phyloP scores from a whole-genome alignment of 768 basidiomycete genomes.

The Mycena maculata region DNA sequence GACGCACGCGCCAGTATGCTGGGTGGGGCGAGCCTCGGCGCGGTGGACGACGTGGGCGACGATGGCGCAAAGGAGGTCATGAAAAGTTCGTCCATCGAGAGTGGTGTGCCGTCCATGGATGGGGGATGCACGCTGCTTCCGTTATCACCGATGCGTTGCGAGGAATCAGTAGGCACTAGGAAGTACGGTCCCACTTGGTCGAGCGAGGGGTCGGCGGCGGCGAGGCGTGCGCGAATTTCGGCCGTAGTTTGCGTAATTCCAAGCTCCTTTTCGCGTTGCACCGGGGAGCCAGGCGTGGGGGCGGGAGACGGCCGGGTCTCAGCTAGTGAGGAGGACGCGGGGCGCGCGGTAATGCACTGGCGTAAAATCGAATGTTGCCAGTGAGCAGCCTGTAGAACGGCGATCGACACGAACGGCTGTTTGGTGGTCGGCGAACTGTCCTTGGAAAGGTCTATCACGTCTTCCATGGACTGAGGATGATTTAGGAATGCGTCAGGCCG shows the following conservation, averaged over 20 bases:
- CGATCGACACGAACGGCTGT: constrained; percentile 73
- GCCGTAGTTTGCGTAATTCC: constrained; percentile 68
- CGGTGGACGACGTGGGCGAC: constrained; percentile 39
- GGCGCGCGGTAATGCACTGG: constrained; percentile 62
- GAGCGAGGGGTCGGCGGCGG: constrained; percentile 32
- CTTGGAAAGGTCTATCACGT: constrained; percentile 77
- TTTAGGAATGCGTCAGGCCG: constrained; percentile 20
- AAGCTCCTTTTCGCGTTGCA: constrained; percentile 71
- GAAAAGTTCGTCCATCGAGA: constrained; percentile 81
- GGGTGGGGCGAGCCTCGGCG: constrained; percentile 36
- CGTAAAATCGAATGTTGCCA: constrained; percentile 83
- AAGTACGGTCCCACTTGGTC: constrained; percentile 60
- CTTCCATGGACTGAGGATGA: constrained; percentile 75
- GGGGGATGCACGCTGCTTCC: constrained; percentile 57
- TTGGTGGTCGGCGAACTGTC: constrained; percentile 81
- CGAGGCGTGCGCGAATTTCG: constrained; percentile 56
- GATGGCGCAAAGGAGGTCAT: constrained; percentile 45
- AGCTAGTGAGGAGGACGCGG: constrained; percentile 51
- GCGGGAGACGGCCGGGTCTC: constrained; percentile 24
- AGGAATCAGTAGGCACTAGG: constrained; percentile 75
- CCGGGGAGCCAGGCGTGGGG: constrained; percentile 44
- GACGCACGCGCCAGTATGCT: constrained; percentile 42
- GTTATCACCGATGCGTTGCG: constrained; percentile 79
- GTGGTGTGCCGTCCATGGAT: constrained; percentile 41
- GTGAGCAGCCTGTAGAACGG: constrained; percentile 78